phyloP scores from a whole-genome alignment of 2,329 filamentous ascomycete genomes.

The Colletotrichum eremochloae region DNA sequence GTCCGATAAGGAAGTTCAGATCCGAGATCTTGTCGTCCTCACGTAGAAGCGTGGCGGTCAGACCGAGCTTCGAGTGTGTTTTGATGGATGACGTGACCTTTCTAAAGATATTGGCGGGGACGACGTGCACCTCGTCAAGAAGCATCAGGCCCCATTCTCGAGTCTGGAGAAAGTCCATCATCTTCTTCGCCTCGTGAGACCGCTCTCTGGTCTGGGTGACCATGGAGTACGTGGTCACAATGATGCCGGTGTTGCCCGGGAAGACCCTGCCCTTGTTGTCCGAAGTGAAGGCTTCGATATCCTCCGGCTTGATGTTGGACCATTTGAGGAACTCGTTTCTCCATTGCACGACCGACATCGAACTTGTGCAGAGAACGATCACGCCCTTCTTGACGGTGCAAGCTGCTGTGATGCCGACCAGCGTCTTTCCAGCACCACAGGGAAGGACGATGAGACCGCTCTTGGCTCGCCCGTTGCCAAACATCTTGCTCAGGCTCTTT shows the following conservation, averaged over 20 bases:
- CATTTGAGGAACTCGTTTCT: slow-evolving; percentile 96
- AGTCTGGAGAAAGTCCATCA: slow-evolving; percentile 92
- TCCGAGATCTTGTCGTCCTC: slow-evolving; percentile 99
- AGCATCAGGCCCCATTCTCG: slow-evolving; percentile 99
- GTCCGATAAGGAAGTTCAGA: slow-evolving; percentile 96
- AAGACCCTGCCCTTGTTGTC: slow-evolving; percentile 89
- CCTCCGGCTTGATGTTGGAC: slow-evolving; percentile 94
- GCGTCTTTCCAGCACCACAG: slow-evolving; percentile 95
- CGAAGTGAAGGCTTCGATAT: slow-evolving; percentile 95
- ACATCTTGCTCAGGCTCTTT: slow-evolving; percentile 99
- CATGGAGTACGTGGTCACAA: slow-evolving; percentile 99
- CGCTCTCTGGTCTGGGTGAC: slow-evolving; percentile 91
- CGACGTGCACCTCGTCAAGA: slow-evolving; percentile 97
- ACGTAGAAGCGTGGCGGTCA: slow-evolving; percentile 92
- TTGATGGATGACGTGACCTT: slow-evolving; percentile 94
- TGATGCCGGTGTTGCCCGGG: slow-evolving; percentile 90
- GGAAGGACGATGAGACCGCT: slow-evolving; percentile 97
- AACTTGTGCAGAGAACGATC: slow-evolving; percentile 95
- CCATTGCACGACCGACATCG: slow-evolving; percentile 99
- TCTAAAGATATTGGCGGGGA: slow-evolving; percentile 95
- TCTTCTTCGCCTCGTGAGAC: slow-evolving; percentile 93
- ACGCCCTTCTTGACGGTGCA: slow-evolving; percentile 98
- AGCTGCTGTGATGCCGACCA: slow-evolving; percentile 97
- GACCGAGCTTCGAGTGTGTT: slow-evolving; percentile 92
- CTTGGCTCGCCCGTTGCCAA: slow-evolving; percentile 96